Percentiles rank a stretch among this genome's conserved stretches.
phyloP scores from a whole-genome alignment of 768 basidiomycete genomes.

The Kwoniella sp. region DNA sequence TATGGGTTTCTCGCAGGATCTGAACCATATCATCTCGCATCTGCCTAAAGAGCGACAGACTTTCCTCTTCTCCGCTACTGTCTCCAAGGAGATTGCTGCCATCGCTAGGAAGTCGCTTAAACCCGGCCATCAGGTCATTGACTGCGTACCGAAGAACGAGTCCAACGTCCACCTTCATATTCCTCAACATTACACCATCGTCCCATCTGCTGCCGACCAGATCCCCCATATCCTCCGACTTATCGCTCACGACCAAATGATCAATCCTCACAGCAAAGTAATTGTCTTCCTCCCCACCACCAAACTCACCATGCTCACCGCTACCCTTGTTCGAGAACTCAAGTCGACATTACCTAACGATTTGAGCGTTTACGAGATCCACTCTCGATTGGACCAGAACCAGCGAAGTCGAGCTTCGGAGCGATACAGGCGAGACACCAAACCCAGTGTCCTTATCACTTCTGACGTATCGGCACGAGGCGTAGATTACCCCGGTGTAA shows the following conservation, averaged over 20 bases:
- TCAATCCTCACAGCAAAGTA: slow-evolving; percentile 68
- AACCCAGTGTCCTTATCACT: slow-evolving; percentile 70
- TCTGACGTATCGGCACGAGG: slow-evolving; percentile 88
- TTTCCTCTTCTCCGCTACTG: slow-evolving; percentile 86
- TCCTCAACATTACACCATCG: slow-evolving; percentile 77
- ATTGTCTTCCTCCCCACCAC: slow-evolving; percentile 85
- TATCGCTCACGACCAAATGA: slow-evolving; percentile 83
- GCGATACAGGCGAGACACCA: slow-evolving; percentile 63
- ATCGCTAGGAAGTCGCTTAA: slow-evolving; percentile 67
- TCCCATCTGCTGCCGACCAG: slow-evolving; percentile 68
- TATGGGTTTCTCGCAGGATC: slow-evolving; percentile 87
- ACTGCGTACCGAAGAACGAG: slow-evolving; percentile 67
- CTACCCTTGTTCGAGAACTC: slow-evolving; percentile 65
- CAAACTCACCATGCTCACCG: slow-evolving; percentile 76
- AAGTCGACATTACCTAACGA: slow-evolving; percentile 61
- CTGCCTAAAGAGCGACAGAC: slow-evolving; percentile 81
- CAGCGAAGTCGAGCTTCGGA: slow-evolving; percentile 64
- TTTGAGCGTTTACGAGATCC: slow-evolving; percentile 74
- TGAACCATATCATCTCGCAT: slow-evolving; percentile 68
- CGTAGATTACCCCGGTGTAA: slow-evolving; percentile 84
- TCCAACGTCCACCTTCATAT: slow-evolving; percentile 71
- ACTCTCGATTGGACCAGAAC: slow-evolving; percentile 71
- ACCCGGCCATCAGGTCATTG: slow-evolving; percentile 68
- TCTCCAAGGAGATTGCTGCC: slow-evolving; percentile 70
- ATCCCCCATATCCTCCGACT: slow-evolving; percentile 77